phyloP scores from a whole-genome alignment of 306 rosid genomes.

The Pterocarpus santalinus region DNA sequence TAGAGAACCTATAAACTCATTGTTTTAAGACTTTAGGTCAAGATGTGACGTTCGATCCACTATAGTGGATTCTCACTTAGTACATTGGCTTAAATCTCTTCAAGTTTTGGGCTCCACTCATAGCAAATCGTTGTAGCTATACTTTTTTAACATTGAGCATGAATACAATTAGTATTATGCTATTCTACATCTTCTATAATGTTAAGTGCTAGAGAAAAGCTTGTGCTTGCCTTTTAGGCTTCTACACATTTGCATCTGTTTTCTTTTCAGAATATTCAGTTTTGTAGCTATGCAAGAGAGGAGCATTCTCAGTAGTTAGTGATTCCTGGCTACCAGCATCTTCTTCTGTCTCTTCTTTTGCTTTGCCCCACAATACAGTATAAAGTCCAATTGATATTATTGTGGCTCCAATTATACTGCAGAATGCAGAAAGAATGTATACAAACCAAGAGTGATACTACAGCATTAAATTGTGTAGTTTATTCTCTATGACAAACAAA shows the following conservation, averaged over 20 bases:
- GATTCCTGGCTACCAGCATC: constrained; percentile 55
- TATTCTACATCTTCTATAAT: no score
- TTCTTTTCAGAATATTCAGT: constrained; percentile 40
- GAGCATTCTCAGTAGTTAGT: constrained; percentile 56
- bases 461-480: no score
- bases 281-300: constrained; percentile 62
- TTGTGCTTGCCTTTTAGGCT: not conserved
- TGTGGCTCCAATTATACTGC: constrained; percentile 83
- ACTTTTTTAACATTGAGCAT: no score
- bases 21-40: no score
- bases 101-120: no score
- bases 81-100: no score
- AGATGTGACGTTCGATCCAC: no score
- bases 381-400: constrained; percentile 83
- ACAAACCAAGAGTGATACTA: not conserved
- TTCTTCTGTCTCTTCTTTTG: constrained; percentile 61
- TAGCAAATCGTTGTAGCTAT: no score
- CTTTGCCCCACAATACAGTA: constrained; percentile 92
- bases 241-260: constrained; percentile 30
- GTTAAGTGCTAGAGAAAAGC: not conserved
- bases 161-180: no score
- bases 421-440: constrained; percentile 29
- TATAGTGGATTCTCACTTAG: no score
- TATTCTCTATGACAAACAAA: not conserved
- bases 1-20: no score